Evolutionary conservation across 306 rosid species (phyloP).

Genomic region (Quercus dentata): DNA sequence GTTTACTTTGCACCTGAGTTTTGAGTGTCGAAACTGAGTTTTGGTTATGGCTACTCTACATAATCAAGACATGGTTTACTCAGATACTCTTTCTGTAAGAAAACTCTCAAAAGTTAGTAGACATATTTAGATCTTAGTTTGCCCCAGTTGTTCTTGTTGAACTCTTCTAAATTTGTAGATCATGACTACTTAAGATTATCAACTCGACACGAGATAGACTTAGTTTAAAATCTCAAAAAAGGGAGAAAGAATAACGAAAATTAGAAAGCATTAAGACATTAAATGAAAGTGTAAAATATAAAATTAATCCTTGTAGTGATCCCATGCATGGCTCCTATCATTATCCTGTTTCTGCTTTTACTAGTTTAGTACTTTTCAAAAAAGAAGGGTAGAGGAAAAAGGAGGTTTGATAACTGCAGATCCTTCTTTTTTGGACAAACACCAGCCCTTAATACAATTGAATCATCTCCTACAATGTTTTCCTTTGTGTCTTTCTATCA

Average conservation of each 20-base stretch:
- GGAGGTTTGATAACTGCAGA: background rate
- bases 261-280: background rate
- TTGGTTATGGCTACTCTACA: background rate
- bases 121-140: background rate
- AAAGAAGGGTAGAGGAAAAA: background rate
- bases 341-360: background rate
- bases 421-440: background rate
- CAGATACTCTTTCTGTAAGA: background rate
- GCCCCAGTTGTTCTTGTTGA: background rate
- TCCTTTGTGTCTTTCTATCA: background rate
- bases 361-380: background rate
- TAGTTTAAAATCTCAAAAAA: background rate
- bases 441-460: background rate
- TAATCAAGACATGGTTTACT: background rate
- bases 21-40: background rate
- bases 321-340: background rate
- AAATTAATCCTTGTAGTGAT: background rate
- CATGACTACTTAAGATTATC: background rate
- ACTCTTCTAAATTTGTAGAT: background rate
- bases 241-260: background rate
- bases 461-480: background rate
- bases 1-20: background rate
- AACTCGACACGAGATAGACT: background rate
- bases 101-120: background rate
- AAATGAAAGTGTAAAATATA: background rate